Percentiles rank a stretch among this genome's conserved stretches.
phyloP scores from a whole-genome alignment of 129 eudicot species.

The Artemisia annua region DNA sequence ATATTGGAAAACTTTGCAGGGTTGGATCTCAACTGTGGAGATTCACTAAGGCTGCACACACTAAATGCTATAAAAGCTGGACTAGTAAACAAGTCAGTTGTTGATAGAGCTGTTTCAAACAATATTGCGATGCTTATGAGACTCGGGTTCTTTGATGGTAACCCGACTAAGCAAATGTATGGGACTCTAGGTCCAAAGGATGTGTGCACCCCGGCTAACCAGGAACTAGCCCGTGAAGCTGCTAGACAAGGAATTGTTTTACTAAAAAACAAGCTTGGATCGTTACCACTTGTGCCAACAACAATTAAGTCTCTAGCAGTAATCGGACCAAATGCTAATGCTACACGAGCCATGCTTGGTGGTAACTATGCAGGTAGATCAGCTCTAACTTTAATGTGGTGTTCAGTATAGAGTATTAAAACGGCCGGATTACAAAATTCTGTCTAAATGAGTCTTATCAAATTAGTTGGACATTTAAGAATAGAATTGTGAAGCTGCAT shows the following conservation, averaged over 20 bases:
- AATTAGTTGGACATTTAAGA: background rate
- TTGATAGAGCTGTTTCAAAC: constrained; percentile 65
- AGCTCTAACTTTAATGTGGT: background rate
- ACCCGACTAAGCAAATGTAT: constrained; percentile 67
- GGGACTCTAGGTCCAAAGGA: constrained; percentile 82
- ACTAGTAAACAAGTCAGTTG: constrained; percentile 53
- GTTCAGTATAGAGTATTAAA: background rate
- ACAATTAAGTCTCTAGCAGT: constrained; percentile 78
- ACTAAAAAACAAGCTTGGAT: constrained; percentile 63
- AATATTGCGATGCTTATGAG: constrained; percentile 78
- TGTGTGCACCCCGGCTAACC: constrained; percentile 77
- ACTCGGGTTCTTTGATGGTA: constrained; percentile 89
- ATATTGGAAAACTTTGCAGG: constrained; percentile 42
- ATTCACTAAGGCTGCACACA: constrained; percentile 51
- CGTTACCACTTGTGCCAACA: constrained; percentile 64
- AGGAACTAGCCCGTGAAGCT: constrained; percentile 85
- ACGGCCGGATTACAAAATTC: too few relatives aligned
- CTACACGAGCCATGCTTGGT: constrained; percentile 71
- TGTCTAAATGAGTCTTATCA: background rate
- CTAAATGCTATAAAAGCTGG: constrained; percentile 60
- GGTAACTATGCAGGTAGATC: constrained; percentile 81
- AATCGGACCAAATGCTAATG: constrained; percentile 89
- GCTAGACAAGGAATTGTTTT: constrained; percentile 92
- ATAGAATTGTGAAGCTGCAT: background rate
- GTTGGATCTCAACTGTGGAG: constrained; percentile 85